These are phyloP conservation scores for Saussurea involucrata DNA, from an alignment of 129 eudicot genomes.

Conservation along the genomic window DNA sequence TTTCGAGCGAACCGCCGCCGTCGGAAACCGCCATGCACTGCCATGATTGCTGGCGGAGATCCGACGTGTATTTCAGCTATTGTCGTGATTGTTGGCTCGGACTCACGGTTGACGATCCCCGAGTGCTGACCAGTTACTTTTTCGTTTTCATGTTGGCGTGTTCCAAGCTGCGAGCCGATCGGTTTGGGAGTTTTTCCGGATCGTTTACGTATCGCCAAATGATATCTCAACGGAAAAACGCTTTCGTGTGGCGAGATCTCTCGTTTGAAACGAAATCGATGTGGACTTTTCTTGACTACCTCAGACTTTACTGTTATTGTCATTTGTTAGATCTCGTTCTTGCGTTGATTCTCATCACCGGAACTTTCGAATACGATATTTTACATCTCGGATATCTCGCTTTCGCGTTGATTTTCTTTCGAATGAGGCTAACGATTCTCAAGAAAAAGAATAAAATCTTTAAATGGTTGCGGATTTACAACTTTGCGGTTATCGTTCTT, in stretches of 20 bases:
- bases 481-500: slow-evolving; percentile 46
- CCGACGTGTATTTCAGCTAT: slow-evolving; percentile 27
- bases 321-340: slow-evolving; percentile 55
- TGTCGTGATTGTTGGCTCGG: slow-evolving; percentile 57
- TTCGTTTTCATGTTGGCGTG: slow-evolving; percentile 52
- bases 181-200: slow-evolving; percentile 35
- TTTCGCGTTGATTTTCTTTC: slow-evolving; percentile 42
- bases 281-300: slow-evolving; percentile 51
- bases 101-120: slow-evolving; percentile 42
- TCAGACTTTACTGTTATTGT: slow-evolving; percentile 50
- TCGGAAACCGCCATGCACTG: slow-evolving; percentile 31
- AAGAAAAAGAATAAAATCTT: slow-evolving; percentile 47
- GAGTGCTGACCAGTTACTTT: slow-evolving; percentile 45
- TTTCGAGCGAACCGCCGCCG: slow-evolving; percentile 13
- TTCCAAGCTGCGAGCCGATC: slow-evolving; percentile 56
- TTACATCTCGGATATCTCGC: slow-evolving; percentile 55
- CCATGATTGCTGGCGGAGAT: slow-evolving; percentile 50
- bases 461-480: slow-evolving; percentile 52
- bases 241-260: slow-evolving; percentile 40
- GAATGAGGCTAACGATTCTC: slow-evolving; percentile 46
- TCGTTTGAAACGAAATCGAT: slow-evolving; percentile 55
- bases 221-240: slow-evolving; percentile 36
- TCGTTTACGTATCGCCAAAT: slow-evolving; percentile 36
- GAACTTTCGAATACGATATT: slow-evolving; percentile 54
- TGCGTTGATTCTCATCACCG: slow-evolving; percentile 43